phyloP scores from a whole-genome alignment of 371 early-diverging fungal species.

The Paraphysoderma sedebokerense region DNA sequence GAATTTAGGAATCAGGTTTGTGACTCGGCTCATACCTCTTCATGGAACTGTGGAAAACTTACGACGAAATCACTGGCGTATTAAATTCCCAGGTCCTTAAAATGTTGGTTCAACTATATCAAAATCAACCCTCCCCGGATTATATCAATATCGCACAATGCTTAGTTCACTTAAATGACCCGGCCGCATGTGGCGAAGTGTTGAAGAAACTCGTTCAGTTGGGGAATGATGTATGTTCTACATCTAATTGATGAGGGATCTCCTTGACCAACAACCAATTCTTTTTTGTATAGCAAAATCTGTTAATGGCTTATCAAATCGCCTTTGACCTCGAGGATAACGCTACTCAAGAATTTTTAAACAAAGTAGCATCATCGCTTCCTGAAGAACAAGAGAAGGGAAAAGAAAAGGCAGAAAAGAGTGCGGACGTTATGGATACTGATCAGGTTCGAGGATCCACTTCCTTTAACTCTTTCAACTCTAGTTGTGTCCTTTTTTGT shows the following conservation, averaged over 20 bases:
- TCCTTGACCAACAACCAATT: too few relatives aligned
- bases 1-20: constrained; percentile 58
- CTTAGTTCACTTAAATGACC: constrained; percentile 72
- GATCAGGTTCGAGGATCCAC: not conserved
- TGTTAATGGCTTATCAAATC: constrained; percentile 83
- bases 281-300: constrained; percentile 16
- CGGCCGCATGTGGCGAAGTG: constrained; percentile 47
- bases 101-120: constrained; percentile 65
- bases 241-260: not conserved
- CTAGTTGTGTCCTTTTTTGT: too few relatives aligned
- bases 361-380: constrained; percentile 45
- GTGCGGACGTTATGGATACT: not conserved
- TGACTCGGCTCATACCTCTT: too few relatives aligned
- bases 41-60: too few relatives aligned
- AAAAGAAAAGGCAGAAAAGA: constrained; percentile 15
- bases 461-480: not conserved
- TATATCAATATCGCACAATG: constrained; percentile 82
- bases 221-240: constrained; percentile 26
- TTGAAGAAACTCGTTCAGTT: constrained; percentile 40
- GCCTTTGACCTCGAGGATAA: constrained; percentile 90
- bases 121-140: constrained; percentile 60
- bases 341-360: constrained; percentile 83
- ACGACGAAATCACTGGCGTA: too few relatives aligned
- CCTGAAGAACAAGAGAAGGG: constrained; percentile 27
- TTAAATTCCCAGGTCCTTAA: constrained; percentile 34